Evolutionary conservation across 164 flowering plant species (phyloP).

Genomic region (Vitis cinerea): DNA sequence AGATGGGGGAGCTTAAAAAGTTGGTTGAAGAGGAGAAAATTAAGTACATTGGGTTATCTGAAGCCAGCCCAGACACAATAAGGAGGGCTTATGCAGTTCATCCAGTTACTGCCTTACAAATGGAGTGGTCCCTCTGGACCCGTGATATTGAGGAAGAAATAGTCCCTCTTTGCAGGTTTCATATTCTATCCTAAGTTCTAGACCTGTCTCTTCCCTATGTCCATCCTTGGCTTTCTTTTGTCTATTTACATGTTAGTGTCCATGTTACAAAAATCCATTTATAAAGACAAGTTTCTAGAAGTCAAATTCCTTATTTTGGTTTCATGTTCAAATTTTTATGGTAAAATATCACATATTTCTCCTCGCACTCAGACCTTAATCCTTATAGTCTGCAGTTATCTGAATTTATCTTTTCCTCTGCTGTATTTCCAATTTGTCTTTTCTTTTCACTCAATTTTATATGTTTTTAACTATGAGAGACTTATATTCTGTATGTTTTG

Average conservation of each 20-base stretch:
- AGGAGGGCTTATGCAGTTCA: constrained; percentile 14
- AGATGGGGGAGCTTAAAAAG: constrained; percentile 13
- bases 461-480: background rate
- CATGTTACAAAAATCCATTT: too few species aligned
- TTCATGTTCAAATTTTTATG: too few species aligned
- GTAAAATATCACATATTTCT: too few species aligned
- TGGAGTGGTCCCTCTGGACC: constrained; percentile 18
- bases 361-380: too few species aligned
- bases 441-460: background rate
- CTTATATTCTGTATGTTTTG: background rate
- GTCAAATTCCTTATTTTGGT: too few species aligned
- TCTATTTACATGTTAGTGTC: background rate
- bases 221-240: background rate
- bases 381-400: too few species aligned
- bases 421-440: background rate
- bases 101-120: constrained; percentile 9
- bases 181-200: background rate
- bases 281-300: too few species aligned
- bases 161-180: constrained; percentile 12
- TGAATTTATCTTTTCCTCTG: too few species aligned
- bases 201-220: background rate
- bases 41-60: constrained; percentile 11
- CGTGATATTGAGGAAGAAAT: constrained; percentile 15
- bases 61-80: constrained; percentile 11
- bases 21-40: constrained; percentile 16